Evolutionary conservation across 2,329 filamentous ascomycete species (phyloP), one percentile per base, ranked within the genome.

Genomic region (Fusarium dlaminii): DNA sequence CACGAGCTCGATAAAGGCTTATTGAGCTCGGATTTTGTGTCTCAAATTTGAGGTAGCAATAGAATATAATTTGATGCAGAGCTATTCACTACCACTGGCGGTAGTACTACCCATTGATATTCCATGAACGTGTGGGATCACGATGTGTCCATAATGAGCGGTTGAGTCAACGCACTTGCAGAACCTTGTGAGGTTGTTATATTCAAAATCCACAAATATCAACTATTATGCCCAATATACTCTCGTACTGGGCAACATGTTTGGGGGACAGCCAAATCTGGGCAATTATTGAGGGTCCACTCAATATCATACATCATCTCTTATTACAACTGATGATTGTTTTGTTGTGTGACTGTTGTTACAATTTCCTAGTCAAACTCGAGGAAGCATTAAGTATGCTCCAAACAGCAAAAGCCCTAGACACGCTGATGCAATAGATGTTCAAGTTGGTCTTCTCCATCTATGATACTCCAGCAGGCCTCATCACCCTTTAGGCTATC

Each of bases 11-110:
- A 30, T 11, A 9, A 17, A n/a, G 14, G 15, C 3, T 10, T 9
- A n/a, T 6, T 49, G 11, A 49, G 14, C 10, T 32, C 0, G 3
- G 10, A 9, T 18, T 11, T 3, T 6, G 6, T n/a, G 14, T 49
- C 5, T 49, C 15, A 15, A n/a, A 32, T 17, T n/a, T n/a, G 7
- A 32, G 9, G 10, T n/a, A 18, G 27, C 4, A 8, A 48, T n/a
- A 5, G 10, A 48, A n/a, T 17, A 3, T 3, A 12, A 17, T 4
- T n/a, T 48, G 10, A n/a, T 12, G 20, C 15, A 15, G 10, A 30
- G 17, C 10, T 14, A 42, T 22, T 17, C 22, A 7, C 40, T n/a
- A 17, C 14, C 45, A 30, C 3, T 15, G 8, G 14, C 5, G 4
- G 14, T 11, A 17, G 14, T 30, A 30, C 6, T 30, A 30, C 10